Base-by-base conservation (phyloP, 2,329 filamentous ascomycete genomes). In the Aschersonia sp. region DNA sequence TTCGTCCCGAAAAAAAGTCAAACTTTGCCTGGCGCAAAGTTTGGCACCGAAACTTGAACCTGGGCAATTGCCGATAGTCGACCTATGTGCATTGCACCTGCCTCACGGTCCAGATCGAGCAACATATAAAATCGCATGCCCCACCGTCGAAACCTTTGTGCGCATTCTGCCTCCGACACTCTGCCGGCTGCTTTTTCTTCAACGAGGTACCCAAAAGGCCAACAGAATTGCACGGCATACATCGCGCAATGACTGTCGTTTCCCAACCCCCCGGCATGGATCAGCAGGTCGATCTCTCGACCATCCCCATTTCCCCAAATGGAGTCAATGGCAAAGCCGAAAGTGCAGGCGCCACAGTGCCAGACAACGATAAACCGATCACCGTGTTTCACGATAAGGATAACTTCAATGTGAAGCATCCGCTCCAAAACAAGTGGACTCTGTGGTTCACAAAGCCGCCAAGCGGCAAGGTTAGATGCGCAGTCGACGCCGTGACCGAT, bases 321-420 rank as follows among this genome's bases (percentile, higher is more conserved):
- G 78, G 82, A 56, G 62, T 72, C 50, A 68, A 72, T 49, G 70
- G 72, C 51, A 66, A 68, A 57, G 61, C 67, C 51, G 65, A 71
- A 48, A 22, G 22, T 22, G 22, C 22, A 22, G 22, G 22, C 22
- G 22, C 22, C 22, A 22, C 22, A 22, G 65, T 68, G 54, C 71
- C 73, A 48, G 66, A 65, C 47, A 69, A 71, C 54, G 68, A 67
- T 54, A 82, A 89, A 63, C 73, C 85, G 46, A 76, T 95, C 59
- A 98, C 92, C 44, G 90, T 98, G 57, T 98, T 98, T 73, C 89
- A 98, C 65, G 88, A 97, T 70, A 85, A 92, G 58, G 85, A 96
- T 56, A 96, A 98, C 76, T 98, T 98, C 79, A 98, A 94, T 60
- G 92, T 98, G 68, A 98, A 97, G 78, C 92, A 98, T 67, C 90